Percentiles rank a stretch among this genome's conserved stretches.
phyloP scores from a whole-genome alignment of 2,329 filamentous ascomycete species.

The Colletotrichum sp. region DNA sequence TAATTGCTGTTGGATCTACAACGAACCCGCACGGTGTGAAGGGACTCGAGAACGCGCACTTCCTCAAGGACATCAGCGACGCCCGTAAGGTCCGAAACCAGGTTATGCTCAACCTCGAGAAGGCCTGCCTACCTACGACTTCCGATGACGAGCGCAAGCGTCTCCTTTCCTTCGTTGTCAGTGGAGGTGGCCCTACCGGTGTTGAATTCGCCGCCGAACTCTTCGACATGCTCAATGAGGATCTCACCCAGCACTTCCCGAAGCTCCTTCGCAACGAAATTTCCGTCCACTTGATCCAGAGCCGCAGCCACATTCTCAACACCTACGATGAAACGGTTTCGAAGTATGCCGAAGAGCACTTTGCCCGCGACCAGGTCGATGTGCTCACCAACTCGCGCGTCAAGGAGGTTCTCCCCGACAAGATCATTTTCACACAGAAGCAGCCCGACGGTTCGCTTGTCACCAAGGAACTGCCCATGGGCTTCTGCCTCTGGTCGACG shows the following conservation, averaged over 20 bases:
- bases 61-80: slow-evolving; percentile 94
- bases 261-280: slow-evolving; percentile 94
- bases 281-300: slow-evolving; percentile 96
- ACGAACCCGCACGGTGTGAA: slow-evolving; percentile 97
- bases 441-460: slow-evolving; percentile 72
- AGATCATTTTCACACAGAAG: slow-evolving; percentile 88
- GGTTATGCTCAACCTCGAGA: slow-evolving; percentile 87
- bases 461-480: slow-evolving; percentile 94
- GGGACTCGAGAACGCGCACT: slow-evolving; percentile 90
- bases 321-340: slow-evolving; percentile 97
- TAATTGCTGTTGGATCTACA: slow-evolving; percentile 88
- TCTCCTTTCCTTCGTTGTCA: slow-evolving; percentile 93
- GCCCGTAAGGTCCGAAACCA: slow-evolving; percentile 88
- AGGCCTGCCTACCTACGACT: slow-evolving; percentile 91
- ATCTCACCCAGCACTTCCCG: slow-evolving; percentile 83
- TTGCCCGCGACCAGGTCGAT: slow-evolving; percentile 88
- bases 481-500: slow-evolving; percentile 97
- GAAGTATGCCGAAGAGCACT: slow-evolving; percentile 88
- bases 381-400: slow-evolving; percentile 93
- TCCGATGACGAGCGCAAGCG: slow-evolving; percentile 84
- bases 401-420: slow-evolving; percentile 83
- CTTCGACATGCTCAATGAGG: slow-evolving; percentile 95
- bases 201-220: slow-evolving; percentile 98
- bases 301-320: slow-evolving; percentile 92
- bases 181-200: slow-evolving; percentile 92